These are phyloP conservation scores for Quercus robur DNA, from an alignment of 306 rosid species.

Conservation along the genomic window DNA sequence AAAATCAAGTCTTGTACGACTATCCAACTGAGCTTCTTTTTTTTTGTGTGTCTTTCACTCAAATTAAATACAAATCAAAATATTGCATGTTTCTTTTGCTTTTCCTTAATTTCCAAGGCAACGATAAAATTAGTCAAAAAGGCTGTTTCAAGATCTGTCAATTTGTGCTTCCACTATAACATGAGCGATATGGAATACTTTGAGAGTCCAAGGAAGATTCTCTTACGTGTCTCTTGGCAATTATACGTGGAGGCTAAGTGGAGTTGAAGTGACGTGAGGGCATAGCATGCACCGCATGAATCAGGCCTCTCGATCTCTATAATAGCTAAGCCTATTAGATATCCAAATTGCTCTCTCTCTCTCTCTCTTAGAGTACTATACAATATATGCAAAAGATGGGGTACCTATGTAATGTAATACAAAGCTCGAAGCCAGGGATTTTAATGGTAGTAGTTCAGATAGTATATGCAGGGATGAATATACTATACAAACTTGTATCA, in stretches of 20 bases:
- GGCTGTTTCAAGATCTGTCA: neutral
- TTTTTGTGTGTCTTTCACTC: no score
- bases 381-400: constrained; percentile 4
- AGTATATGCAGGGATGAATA: constrained; percentile 19
- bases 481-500: constrained; percentile 31
- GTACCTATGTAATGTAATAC: neutral
- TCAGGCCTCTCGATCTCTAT: neutral
- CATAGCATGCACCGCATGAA: neutral
- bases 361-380: neutral
- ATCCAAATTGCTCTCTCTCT: neutral
- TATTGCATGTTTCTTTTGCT: no score
- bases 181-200: neutral
- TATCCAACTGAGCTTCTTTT: no score
- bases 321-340: neutral
- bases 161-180: neutral
- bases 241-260: neutral
- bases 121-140: neutral
- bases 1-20: no score
- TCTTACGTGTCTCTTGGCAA: neutral
- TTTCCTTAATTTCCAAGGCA: no score
- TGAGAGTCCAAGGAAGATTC: neutral
- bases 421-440: constrained; percentile 36
- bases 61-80: no score
- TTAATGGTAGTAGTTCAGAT: constrained; percentile 40
- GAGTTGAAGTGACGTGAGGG: neutral